phyloP scores from a whole-genome alignment of 257 asterid species.

The Ocimum tenuiflorum region DNA sequence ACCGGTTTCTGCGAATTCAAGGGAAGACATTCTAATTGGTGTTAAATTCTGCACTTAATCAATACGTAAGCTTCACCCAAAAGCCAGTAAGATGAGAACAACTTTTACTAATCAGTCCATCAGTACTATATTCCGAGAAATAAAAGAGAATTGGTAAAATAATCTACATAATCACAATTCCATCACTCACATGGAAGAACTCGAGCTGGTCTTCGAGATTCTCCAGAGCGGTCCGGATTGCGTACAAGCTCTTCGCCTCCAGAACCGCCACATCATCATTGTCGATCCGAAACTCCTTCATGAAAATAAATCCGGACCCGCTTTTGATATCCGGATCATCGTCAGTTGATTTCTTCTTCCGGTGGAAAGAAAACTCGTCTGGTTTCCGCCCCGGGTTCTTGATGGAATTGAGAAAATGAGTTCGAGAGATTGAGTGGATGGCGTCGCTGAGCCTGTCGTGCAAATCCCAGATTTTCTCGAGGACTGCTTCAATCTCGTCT shows the following conservation, averaged over 20 bases:
- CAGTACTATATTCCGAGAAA: background rate
- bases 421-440: constrained; percentile 74
- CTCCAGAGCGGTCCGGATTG: constrained; percentile 87
- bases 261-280: constrained; percentile 57
- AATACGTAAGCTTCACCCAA: background rate
- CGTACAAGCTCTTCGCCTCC: constrained; percentile 84
- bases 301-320: constrained; percentile 59
- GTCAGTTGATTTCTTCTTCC: constrained; percentile 32
- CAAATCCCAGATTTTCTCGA: constrained; percentile 84
- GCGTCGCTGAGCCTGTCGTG: constrained; percentile 98
- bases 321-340: constrained; percentile 26
- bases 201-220: constrained; percentile 95
- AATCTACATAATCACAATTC: background rate
- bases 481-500: constrained; percentile 76
- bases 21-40: background rate
- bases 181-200: constrained; percentile 57
- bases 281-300: constrained; percentile 58
- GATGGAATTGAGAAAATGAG: constrained; percentile 70
- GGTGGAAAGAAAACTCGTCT: constrained; percentile 31
- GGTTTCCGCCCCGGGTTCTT: constrained; percentile 41
- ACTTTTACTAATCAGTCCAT: background rate
- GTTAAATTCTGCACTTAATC: background rate
- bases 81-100: background rate
- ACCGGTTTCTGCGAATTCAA: background rate
- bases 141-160: background rate